Evolutionary conservation across 768 basidiomycete species (phyloP), one percentile per base, ranked within the genome.

Genomic region (Calocybe indica): DNA sequence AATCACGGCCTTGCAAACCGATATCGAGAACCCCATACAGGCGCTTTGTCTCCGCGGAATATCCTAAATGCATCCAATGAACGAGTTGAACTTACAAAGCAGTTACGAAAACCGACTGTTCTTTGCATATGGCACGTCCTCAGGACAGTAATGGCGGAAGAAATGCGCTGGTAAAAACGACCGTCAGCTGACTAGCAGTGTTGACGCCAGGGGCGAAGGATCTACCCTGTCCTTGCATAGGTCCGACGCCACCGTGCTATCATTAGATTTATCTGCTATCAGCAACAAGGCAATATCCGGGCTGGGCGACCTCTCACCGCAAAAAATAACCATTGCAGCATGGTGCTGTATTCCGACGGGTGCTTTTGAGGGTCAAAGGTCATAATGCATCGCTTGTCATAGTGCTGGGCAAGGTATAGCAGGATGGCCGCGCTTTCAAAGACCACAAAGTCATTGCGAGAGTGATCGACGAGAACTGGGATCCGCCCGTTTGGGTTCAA

Each of bases 301-400:
- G 39, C 13, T 37, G 41, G 36, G 8, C 11, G 6, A 2, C 37
- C 42, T 28, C 30, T 60, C 69, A 85, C 84, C 6, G 82, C 77
- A 55, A 91, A 93, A 69, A 92, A 88, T 39, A 92, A 80, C 92
- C 90, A 94, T 59, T 90, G 89, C 22, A 90, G 56, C 68, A 80
- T 72, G 64, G 87, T 83, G 58, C 80, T 85, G 57, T 83, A 80
- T 32, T 81, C 72, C 37, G 87, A 71, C 1, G 81, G 73, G 2
- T 79, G 66, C 14, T 57, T 69, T 28, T 54, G 65, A 2, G 72
- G 67, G 53, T 85, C 73, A 65, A 86, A 92, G 55, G 68, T 76
- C 59, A 92, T 87, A 53, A 76, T 74, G 58, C 74, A 65, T n/a
- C 87, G 78, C 54, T 73, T 82, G 63, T 95, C 92, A 57, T 85